Evolutionary conservation across 768 basidiomycete species (phyloP), one percentile per base, ranked within the genome.

Genomic region (Candolleomyces eurysporus): DNA sequence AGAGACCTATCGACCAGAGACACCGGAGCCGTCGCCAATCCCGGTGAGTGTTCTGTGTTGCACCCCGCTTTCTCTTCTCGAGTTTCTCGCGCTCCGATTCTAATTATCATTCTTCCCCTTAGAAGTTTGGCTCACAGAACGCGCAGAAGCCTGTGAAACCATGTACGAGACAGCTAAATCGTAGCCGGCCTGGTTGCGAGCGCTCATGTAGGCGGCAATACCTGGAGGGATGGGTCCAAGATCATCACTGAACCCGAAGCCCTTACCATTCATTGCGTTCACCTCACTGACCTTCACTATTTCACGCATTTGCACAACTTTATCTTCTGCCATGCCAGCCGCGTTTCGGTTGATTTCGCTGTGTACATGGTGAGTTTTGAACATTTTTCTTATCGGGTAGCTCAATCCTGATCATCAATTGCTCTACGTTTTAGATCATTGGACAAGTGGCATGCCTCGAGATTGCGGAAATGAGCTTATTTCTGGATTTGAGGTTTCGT

Each of bases 261-360:
- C 2, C 92, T 92, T 19, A 93, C 94, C 8, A 90, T 94, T 8
- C 93, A 96, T 63, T 94, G 92, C 62, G 91, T 90, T 3, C 85
- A 89, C 61, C 78, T 95, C 55, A 91, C 90, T 31, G 85, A 90
- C 61, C 76, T 94, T 3, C 91, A 94, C 73, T 86, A 88, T 65
- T 76, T 95, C 58, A 86, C 84, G 55, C 83, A 90, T 0, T 89
- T 87, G 21, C 92, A 95, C 68, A 92, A 87, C 64, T 95, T 95
- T 70, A 87, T 95, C 72, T 90, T 96, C n/a, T 92, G 90, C 68
- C 93, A 96, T 73, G 93, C 92, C n/a, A 93, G 91, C 68, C 91
- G 92, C 69, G 91, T 90, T 69, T 91, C 89, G 13, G 88, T 90
- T 51, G 78, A 78, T 69, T 60, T 75, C 54, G 87, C 87, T 19